Conservation (phyloP, 345 rosid species). For the Gossypium stocksii region DNA sequence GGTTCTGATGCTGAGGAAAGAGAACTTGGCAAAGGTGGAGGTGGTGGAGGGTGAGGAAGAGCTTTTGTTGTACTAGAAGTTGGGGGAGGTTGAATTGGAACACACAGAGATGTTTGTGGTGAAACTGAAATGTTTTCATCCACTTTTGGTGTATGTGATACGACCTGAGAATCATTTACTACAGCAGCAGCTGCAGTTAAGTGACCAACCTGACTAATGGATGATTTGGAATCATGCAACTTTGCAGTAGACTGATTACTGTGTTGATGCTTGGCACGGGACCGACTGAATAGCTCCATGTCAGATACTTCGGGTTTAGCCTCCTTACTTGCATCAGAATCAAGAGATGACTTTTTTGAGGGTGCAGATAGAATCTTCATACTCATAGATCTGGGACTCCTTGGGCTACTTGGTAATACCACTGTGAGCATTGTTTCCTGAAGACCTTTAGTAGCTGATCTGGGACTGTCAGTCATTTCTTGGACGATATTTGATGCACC, state of each 20-base stretch:
- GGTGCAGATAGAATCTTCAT: conserved; percentile 29
- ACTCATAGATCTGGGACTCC: conserved; percentile 30
- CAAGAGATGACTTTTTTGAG: conserved; percentile 26
- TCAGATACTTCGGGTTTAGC: conserved; percentile 19
- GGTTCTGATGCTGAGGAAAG: conserved; percentile 16
- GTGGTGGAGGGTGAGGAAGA: conserved; percentile 19
- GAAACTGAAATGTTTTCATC: conserved; percentile 24
- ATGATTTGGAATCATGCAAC: conserved; percentile 23
- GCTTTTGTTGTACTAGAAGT: conserved; percentile 13
- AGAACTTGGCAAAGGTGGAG: conserved; percentile 21
- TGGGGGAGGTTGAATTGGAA: conserved; percentile 24
- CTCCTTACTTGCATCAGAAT: conserved; percentile 9
- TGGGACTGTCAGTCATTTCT: conserved; percentile 38
- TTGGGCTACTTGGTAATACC: conserved; percentile 28
- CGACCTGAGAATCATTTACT: conserved; percentile 8
- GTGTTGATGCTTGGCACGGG: background rate
- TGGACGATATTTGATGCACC: conserved; percentile 51
- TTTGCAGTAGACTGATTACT: background rate
- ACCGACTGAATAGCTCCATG: conserved; percentile 20
- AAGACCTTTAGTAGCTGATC: conserved; percentile 34
- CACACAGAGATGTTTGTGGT: conserved; percentile 31
- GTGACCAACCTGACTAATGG: background rate
- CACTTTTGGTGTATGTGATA: conserved; percentile 19
- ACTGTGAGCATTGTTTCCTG: conserved; percentile 29
- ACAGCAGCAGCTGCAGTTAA: conserved; percentile 17